phyloP scores from a whole-genome alignment of 352 stramenopile genomes.

The Phytophthora foliorum region DNA sequence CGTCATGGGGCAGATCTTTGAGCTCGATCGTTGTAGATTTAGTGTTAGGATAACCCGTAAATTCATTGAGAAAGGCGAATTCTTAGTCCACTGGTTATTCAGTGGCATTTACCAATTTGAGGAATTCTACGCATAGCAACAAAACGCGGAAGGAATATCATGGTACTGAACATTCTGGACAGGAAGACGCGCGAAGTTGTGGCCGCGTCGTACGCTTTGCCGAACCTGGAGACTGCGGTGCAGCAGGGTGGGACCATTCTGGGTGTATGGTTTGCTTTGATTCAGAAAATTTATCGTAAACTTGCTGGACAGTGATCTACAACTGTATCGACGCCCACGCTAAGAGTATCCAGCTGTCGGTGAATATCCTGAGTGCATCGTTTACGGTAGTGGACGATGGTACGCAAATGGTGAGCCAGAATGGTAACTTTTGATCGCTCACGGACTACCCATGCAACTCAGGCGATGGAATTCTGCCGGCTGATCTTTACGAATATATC shows the following conservation, averaged over 20 bases:
- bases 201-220: conserved; percentile 67
- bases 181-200: conserved; percentile 54
- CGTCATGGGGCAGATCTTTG: conserved; percentile 10
- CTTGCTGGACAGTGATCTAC: conserved; percentile 58
- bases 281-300: neutral
- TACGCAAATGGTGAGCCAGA: conserved; percentile 25
- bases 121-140: neutral
- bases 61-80: conserved; percentile 36
- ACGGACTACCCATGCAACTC: neutral
- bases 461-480: conserved; percentile 73
- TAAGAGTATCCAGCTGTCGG: conserved; percentile 48
- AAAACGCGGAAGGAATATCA: conserved; percentile 15
- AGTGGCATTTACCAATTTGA: conserved; percentile 21
- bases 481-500: conserved; percentile 59
- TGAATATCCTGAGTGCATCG: conserved; percentile 56
- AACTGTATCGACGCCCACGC: conserved; percentile 79
- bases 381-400: conserved; percentile 81
- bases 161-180: conserved; percentile 43
- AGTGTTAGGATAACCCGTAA: neutral
- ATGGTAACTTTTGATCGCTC: neutral
- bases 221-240: conserved; percentile 64
- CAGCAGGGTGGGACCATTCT: conserved; percentile 63
- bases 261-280: neutral
- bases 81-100: conserved; percentile 3
- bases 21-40: neutral